Evolutionary conservation across 495 filamentous ascomycete species (phyloP).

Genomic region (Aspergillus nidulans): DNA sequence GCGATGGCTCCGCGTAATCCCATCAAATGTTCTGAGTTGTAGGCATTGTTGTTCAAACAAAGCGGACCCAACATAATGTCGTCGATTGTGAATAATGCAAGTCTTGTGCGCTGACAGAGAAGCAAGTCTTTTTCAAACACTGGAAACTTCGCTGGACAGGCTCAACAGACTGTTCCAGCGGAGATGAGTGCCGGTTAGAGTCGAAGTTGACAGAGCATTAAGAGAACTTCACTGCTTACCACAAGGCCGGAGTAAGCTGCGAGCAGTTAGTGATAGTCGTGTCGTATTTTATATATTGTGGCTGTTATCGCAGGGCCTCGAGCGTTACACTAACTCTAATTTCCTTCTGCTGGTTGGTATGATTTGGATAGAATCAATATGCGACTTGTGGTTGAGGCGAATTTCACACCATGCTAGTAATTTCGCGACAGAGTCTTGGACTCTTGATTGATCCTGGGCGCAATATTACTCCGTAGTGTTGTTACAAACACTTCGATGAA

Average conservation of each 20-base stretch:
- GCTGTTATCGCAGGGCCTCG: not conserved
- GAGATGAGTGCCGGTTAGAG: not conserved
- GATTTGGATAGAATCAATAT: not conserved
- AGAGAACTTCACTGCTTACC: not conserved
- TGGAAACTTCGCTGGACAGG: not conserved
- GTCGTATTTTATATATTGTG: not conserved
- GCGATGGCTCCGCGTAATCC: not conserved
- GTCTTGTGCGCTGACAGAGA: not conserved
- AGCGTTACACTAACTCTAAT: slow-evolving; percentile 4
- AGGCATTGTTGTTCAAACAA: too few relatives aligned
- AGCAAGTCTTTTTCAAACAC: not conserved
- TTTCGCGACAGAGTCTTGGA: not conserved
- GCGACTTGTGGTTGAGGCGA: not conserved
- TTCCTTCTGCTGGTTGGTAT: not conserved
- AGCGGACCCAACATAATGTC: not conserved
- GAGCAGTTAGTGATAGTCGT: not conserved
- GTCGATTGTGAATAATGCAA: not conserved
- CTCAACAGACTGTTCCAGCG: not conserved
- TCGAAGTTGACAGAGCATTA: not conserved
- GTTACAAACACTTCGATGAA: not conserved
- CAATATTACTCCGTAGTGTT: not conserved
- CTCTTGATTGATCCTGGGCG: not conserved
- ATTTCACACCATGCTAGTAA: not conserved
- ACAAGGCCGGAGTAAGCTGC: not conserved
- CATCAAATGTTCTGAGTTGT: not conserved